Conservation (phyloP, 495 filamentous ascomycete species). For the Staphylotrichum tortipilum region DNA sequence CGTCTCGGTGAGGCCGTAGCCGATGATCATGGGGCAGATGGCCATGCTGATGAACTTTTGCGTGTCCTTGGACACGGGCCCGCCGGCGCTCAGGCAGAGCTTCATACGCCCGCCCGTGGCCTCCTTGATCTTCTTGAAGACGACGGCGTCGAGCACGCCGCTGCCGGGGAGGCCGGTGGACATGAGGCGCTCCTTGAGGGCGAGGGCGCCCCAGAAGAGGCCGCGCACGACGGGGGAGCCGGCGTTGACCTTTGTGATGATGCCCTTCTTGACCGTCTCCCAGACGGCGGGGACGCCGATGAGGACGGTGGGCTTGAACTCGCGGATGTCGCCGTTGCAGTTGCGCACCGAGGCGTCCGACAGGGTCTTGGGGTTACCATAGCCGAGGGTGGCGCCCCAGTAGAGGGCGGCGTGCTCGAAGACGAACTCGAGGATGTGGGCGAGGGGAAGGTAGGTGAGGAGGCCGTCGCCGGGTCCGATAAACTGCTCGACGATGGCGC, state of each 20-base stretch:
- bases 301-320: constrained; percentile 84
- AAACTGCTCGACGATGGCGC: constrained; percentile 73
- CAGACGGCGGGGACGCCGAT: constrained; percentile 95
- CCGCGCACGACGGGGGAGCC: constrained; percentile 63
- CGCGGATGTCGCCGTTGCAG: constrained; percentile 91
- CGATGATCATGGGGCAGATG: constrained; percentile 79
- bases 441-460: constrained; percentile 85
- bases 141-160: constrained; percentile 61
- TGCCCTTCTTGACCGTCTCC: constrained; percentile 97
- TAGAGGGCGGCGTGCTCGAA: constrained; percentile 89
- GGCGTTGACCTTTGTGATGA: constrained; percentile 75
- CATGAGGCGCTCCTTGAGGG: constrained; percentile 74
- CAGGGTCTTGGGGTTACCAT: constrained; percentile 87
- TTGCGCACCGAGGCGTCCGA: constrained; percentile 85
- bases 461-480: constrained; percentile 80
- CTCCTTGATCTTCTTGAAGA: constrained; percentile 88
- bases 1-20: constrained; percentile 96
- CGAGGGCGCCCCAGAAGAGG: constrained; percentile 88
- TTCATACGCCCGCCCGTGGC: constrained; percentile 76
- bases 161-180: constrained; percentile 65
- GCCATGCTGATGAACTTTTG: constrained; percentile 83
- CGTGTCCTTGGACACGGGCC: constrained; percentile 77
- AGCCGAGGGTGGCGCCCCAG: constrained; percentile 97
- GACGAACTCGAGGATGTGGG: constrained; percentile 95
- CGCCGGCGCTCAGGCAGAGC: constrained; percentile 79